These are phyloP conservation scores for Boletus rex-veris DNA, from an alignment of 768 basidiomycete species.

Conservation along the genomic window DNA sequence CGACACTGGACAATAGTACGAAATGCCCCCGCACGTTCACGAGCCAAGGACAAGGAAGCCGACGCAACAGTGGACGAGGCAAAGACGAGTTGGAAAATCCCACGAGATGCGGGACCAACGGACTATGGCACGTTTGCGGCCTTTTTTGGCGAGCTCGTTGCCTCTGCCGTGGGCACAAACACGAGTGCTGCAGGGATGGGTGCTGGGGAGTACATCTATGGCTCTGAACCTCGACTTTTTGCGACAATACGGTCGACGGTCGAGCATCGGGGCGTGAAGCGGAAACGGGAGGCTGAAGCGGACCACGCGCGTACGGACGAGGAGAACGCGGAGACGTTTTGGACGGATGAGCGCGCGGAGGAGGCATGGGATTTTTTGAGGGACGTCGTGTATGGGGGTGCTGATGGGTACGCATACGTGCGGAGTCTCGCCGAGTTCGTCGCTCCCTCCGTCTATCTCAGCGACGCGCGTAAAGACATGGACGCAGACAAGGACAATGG, in stretches of 20 bases:
- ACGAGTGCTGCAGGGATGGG: constrained; percentile 4
- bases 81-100: constrained; percentile 42
- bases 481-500: not conserved
- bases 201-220: constrained; percentile 9
- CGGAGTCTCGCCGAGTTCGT: constrained; percentile 76
- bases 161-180: constrained; percentile 28
- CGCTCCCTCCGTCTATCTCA: constrained; percentile 24
- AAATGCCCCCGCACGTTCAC: constrained; percentile 45
- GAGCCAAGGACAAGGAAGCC: constrained; percentile 51
- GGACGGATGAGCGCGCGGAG: constrained; percentile 45
- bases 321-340: constrained; percentile 36
- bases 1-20: constrained; percentile 63
- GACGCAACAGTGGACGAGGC: constrained; percentile 34
- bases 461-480: not conserved
- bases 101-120: constrained; percentile 49
- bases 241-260: constrained; percentile 40
- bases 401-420: constrained; percentile 72
- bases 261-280: constrained; percentile 23
- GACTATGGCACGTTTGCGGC: constrained; percentile 65
- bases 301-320: not conserved
- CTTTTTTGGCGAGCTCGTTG: constrained; percentile 43
- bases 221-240: constrained; percentile 19
- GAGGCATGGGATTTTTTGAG: constrained; percentile 63
- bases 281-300: constrained; percentile 16
- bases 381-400: constrained; percentile 77